Base-by-base conservation (phyloP, 805 yeast genomes). In the Ascoidea rubescens region DNA sequence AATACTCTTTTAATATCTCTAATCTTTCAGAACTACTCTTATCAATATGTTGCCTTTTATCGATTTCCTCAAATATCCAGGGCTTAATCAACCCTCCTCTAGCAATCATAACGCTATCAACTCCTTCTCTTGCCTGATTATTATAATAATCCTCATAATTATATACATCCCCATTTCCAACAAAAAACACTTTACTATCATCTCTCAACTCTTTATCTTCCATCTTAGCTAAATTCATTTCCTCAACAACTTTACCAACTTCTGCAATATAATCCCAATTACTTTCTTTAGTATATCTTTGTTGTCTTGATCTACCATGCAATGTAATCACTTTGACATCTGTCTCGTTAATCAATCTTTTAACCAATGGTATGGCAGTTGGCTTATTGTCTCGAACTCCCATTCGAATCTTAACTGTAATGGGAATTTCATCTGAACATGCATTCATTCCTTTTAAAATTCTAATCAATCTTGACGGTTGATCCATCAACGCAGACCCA, bases 31-130 rank as follows among this genome's bases (percentile, higher is more conserved):
- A 72, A n/a, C 96, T 82, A 1, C 87, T 73, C 69, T 91, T 93
- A 66, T 93, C 99, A 56, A 93, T 68, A 65, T 88, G 82, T 67
- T 93, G 98, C 60, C 82, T 80, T 5, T 91, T 73, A 54, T 91
- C 95, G 53, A 93, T 78, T 68, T 93, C 99, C 70, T 93, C 97
- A 60, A 91, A 93, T 50, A 93, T 87, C 99, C 99, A 93, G 43
- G 99, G 99, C 68, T 93, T 93, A 64, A 93, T 90, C 57, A 93
- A 75, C 1, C 98, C 98, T 52, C 98, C 99, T 62, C 99, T 78
- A 2, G 98, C 99, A 52, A 93, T 87, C 97, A 95, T 93, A 16
- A 89, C 95, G 33, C 93, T 80, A 68, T 93, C 99, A 53, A 91
- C 81, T 28, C 85, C 84, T 33, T 77, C 77, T 16, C 70, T 70